Evolutionary conservation across 1,284 basidiomycete genomes (phyloP).

Genomic region (Ustilago trichophora): DNA sequence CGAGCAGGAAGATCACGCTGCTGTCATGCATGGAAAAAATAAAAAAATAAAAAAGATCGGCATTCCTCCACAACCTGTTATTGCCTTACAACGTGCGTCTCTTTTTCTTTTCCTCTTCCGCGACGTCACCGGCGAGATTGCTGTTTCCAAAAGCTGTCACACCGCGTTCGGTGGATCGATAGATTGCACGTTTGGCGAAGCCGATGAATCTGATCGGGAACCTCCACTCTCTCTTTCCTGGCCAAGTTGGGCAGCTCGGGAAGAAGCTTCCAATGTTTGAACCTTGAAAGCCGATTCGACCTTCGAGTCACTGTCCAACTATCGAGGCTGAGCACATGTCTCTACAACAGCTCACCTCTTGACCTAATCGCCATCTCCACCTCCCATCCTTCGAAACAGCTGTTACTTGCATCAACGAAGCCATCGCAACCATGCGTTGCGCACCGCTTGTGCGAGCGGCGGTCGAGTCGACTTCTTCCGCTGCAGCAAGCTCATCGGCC

Average conservation of each 20-base stretch:
- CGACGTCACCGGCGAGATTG: slow-evolving; percentile 2
- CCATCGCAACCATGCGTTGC: slow-evolving; percentile 14
- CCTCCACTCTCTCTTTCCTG: slow-evolving; percentile 3
- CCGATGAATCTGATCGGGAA: neutral
- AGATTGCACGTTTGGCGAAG: no score
- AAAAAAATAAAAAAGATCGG: no score
- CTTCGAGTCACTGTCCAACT: neutral
- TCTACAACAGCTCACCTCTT: no score
- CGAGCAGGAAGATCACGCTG: neutral
- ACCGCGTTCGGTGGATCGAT: neutral
- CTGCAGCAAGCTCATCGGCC: neutral
- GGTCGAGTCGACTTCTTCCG: slow-evolving; percentile 2
- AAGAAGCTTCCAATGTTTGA: slow-evolving; percentile 2
- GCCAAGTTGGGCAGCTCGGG: slow-evolving; percentile 3
- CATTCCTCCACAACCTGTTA: slow-evolving; percentile 9
- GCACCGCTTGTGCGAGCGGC: slow-evolving; percentile 12
- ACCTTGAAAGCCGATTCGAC: neutral
- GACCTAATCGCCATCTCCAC: no score
- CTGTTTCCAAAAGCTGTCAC: neutral
- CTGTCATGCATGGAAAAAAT: slow-evolving; percentile 2
- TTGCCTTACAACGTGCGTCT: slow-evolving; percentile 1
- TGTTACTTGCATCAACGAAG: no score
- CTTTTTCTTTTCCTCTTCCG: neutral
- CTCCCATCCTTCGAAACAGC: no score
- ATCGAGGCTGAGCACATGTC: no score